Percentiles rank a stretch among this genome's conserved stretches.
These are phyloP conservation scores for Aegilops bicornis DNA, from an alignment of 176 grass and related monocot species.

Conservation along the genomic window DNA sequence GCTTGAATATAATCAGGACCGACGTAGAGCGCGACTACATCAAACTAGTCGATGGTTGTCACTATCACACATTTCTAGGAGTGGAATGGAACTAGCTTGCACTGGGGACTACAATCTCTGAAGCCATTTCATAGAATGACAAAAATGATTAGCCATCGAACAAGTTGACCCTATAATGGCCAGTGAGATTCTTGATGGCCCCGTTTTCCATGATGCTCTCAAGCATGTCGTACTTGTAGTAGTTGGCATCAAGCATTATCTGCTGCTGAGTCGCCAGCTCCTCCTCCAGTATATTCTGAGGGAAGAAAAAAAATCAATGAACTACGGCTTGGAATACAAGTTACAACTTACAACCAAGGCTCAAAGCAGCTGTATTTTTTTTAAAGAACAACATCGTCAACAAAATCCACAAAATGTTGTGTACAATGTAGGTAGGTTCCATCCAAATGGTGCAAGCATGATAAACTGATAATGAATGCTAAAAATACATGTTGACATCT, in stretches of 20 bases:
- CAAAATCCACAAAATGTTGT: constrained; percentile 18
- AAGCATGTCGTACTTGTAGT: constrained; percentile 51
- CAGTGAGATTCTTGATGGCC: constrained; percentile 25
- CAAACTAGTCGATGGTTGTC: neutral
- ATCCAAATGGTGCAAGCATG: neutral
- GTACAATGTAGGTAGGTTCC: neutral
- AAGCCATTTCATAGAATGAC: neutral
- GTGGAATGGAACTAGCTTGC: neutral
- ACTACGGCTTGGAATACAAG: neutral
- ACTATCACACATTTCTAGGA: neutral
- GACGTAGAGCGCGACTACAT: neutral
- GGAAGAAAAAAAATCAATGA: neutral
- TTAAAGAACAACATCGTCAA: neutral
- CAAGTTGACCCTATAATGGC: constrained; percentile 43
- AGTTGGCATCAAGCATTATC: constrained; percentile 39
- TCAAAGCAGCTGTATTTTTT: neutral
- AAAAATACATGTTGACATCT: neutral
- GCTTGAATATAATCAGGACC: neutral
- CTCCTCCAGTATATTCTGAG: constrained; percentile 51
- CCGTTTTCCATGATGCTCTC: constrained; percentile 38
- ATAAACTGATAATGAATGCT: neutral
- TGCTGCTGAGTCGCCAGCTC: constrained; percentile 54
- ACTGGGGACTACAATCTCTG: neutral
- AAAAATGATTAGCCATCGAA: constrained; percentile 21
- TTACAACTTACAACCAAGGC: neutral